phyloP scores from a whole-genome alignment of 495 filamentous ascomycete species.

The Penicillium roqueforti region DNA sequence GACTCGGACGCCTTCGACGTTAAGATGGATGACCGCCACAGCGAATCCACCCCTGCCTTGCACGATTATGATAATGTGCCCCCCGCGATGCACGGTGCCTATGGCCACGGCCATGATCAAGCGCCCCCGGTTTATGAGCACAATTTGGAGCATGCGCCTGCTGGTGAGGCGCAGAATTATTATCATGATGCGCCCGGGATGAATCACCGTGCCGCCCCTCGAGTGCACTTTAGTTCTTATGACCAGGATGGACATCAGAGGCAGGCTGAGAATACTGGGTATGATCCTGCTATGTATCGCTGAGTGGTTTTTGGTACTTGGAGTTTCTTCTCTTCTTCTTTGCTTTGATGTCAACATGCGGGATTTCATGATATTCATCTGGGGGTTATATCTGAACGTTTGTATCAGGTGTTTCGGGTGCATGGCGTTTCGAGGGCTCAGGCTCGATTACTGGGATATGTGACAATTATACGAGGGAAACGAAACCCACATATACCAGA shows the following conservation, averaged over 20 bases:
- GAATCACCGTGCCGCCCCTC: conserved; percentile 10
- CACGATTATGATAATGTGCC: conserved; percentile 11
- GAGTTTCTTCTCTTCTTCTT: background rate
- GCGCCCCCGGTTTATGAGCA: background rate
- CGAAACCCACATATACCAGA: background rate
- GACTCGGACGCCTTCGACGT: conserved; percentile 27
- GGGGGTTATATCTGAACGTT: background rate
- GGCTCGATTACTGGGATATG: conserved; percentile 1
- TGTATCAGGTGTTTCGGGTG: background rate
- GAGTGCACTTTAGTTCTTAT: conserved; percentile 22
- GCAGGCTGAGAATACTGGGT: conserved; percentile 27
- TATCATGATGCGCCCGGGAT: conserved; percentile 22
- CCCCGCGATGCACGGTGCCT: background rate
- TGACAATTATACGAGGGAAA: background rate
- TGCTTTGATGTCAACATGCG: conserved; percentile 9
- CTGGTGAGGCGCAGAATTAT: conserved; percentile 29
- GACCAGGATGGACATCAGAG: conserved; percentile 22
- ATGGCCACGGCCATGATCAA: background rate
- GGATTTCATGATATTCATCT: conserved; percentile 38
- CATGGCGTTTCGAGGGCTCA: background rate
- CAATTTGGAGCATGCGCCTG: conserved; percentile 20
- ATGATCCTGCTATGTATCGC: conserved; percentile 36
- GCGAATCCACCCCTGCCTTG: conserved; percentile 8
- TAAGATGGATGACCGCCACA: conserved; percentile 31
- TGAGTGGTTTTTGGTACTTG: conserved; percentile 12